Base-by-base conservation (phyloP, 495 filamentous ascomycete species). In the Clavariopsis aquatica region DNA sequence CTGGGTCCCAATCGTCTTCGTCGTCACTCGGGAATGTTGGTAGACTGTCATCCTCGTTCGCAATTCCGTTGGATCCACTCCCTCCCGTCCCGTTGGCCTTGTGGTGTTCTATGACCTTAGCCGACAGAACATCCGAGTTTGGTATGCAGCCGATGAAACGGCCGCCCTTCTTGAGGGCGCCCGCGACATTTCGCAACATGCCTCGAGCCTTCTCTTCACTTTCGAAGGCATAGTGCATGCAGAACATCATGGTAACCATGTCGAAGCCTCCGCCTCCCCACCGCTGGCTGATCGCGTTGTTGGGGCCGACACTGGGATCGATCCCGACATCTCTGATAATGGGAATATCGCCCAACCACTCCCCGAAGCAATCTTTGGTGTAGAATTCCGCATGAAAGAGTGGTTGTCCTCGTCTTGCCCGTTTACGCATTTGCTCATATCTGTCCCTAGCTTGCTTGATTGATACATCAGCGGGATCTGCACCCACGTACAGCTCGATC, bases 141-240 rank as follows among this genome's bases (percentile, higher is more conserved):
- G 94, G 94, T 66, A 96, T 96, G 46, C 90, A 89, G 1, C 93
- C 94, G 47, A 98, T 83, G 74, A 98, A 96, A 41, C 91, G 86
- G 9, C 94, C 94, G 20, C 94, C 94, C 72, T 97, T 96, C 75
- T 91, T 95, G 69, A 98, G 75, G 26, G 86, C 83, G 4, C 92
- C 89, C 1, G 94, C 86, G 13, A 98, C 94, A 73, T 98, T 98
- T 73, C 85, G 83, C 53, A 98, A 83, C 94, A 98, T 98, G 57
- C 85, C 87, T 22, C 93, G 84, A 12, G 93, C 87, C 74, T 96
- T 95, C 6, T 82, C 82, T 75, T 98, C 75, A 60, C 80, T 90
- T 76, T 98, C 95, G 69, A 97, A 98, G 0, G 95, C 93, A 72
- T 98, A 98, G 78, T 98, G 94, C 86, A 98, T 96, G 72, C 92